These are phyloP conservation scores for Mesembryanthemum crystallinum DNA, from an alignment of 148 eudicot genomes.

Conservation along the genomic window DNA sequence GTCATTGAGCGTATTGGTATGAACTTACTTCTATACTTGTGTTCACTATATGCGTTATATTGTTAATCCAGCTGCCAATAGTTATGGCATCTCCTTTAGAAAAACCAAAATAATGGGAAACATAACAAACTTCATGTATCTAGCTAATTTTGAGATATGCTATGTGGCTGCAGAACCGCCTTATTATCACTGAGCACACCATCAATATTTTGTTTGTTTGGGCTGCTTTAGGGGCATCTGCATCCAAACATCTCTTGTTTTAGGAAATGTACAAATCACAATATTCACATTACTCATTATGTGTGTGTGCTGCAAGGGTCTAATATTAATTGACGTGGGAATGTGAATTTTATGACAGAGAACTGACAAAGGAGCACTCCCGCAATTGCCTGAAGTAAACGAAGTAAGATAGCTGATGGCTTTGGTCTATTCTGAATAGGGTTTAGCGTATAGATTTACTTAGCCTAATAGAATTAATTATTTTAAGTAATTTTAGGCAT, in stretches of 20 bases:
- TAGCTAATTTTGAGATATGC: not conserved
- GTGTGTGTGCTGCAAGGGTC: not conserved
- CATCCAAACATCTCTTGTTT: not conserved
- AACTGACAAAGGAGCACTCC: slow-evolving; percentile 1
- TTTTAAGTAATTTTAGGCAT: not conserved
- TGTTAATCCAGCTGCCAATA: not conserved
- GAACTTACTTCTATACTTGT: slow-evolving; percentile 10
- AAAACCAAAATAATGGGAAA: not conserved
- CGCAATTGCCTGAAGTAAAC: not conserved
- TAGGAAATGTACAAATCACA: not conserved
- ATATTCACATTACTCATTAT: not conserved
- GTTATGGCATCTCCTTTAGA: not conserved
- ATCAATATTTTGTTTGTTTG: not conserved
- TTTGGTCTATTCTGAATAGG: not conserved
- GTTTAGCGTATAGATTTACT: not conserved
- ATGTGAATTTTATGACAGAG: slow-evolving; percentile 5
- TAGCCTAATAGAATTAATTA: too few relatives aligned
- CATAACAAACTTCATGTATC: not conserved
- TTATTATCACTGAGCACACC: not conserved
- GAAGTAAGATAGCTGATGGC: not conserved
- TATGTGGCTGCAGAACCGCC: not conserved
- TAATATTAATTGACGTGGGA: not conserved
- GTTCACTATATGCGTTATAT: not conserved
- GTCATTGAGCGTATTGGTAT: slow-evolving; percentile 73
- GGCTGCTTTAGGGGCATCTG: not conserved